These are phyloP conservation scores for Ceratocystis colombiana DNA, from an alignment of 2,329 filamentous ascomycete genomes.

Conservation along the genomic window DNA sequence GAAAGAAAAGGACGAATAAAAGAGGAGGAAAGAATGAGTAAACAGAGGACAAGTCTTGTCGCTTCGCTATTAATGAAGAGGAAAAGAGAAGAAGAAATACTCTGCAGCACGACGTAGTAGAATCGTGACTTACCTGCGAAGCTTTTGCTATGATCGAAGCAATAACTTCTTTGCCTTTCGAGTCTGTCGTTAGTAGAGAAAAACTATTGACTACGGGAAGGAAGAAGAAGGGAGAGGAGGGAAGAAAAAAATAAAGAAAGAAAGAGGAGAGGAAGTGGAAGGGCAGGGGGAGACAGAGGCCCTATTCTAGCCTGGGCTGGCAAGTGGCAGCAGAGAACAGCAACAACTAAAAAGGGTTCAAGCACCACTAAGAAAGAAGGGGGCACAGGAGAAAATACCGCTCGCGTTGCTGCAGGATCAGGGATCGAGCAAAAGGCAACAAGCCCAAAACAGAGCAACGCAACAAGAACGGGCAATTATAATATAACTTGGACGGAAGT, in stretches of 20 bases:
- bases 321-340: background rate
- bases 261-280: background rate
- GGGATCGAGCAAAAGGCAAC: slow-evolving; percentile 16
- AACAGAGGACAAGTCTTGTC: slow-evolving; percentile 7
- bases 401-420: slow-evolving; percentile 11
- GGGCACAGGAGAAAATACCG: slow-evolving; percentile 15
- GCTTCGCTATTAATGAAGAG: slow-evolving; percentile 3
- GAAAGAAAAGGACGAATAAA: slow-evolving; percentile 9
- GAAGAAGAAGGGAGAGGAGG: slow-evolving; percentile 8
- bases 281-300: background rate
- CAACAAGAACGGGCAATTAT: too few relatives aligned
- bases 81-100: slow-evolving; percentile 18
- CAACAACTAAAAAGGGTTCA: slow-evolving; percentile 8
- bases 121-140: slow-evolving; percentile 17
- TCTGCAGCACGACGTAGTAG: slow-evolving; percentile 15
- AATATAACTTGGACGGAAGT: background rate
- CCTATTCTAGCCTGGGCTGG: slow-evolving; percentile 2
- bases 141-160: background rate
- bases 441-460: background rate
- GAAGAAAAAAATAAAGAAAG: slow-evolving; percentile 4
- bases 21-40: slow-evolving; percentile 8
- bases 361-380: slow-evolving; percentile 17
- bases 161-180: background rate
- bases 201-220: slow-evolving; percentile 13
- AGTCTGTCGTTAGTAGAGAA: slow-evolving; percentile 12